Base-by-base conservation (phyloP, 768 basidiomycete genomes). In the Naganishia friedmannii region DNA sequence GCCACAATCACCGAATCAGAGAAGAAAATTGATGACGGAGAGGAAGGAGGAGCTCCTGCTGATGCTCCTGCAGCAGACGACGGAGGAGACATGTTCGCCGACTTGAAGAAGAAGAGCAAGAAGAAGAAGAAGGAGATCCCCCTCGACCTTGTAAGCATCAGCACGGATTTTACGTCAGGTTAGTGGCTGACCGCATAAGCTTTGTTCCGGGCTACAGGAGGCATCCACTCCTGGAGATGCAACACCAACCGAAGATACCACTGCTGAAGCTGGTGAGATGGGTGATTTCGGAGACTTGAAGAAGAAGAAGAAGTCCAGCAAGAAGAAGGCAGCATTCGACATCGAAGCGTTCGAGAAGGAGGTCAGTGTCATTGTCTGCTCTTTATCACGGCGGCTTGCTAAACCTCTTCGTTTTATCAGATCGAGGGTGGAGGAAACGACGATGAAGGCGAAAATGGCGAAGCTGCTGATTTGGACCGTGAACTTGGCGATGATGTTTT, bases 341-440 rank as follows among this genome's bases (percentile, higher is more conserved):
- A 83, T 95, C 75, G 92, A 95, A 78, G 93, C 91, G 0, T 95
- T 96, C 76, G 93, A 95, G 85, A 93, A 92, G 81, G 92, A 93
- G 82, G 83, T 95, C 53, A 88, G 70, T 60, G 26, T 8, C n/a
- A 23, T 10, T 2, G 88, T 53, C 85, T 87, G 28, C 89, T 89
- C 77, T 83, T 84, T 28, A 37, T 69, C 65, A 57, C 48, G 15
- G 57, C n/a, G 10, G n/a, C 26, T 31, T 48, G 45, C 32, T 46
- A 15, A 65, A 13, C 19, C 17, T 45, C 32, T 54, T 45, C 46
- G 26, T 0, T 9, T 34, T 26, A 66, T 21, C 67, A 76, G 74
- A 73, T 78, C 31, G 79, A 74, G 37, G 80, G 79, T 56, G 89
- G 89, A 56, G 81, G 78, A 29, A 74, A 86, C 1, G 86, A 86